Percentiles rank a stretch among this genome's conserved stretches.
These are phyloP conservation scores for Solanum aculeatissimum DNA, from an alignment of 305 asterid species.

Conservation along the genomic window DNA sequence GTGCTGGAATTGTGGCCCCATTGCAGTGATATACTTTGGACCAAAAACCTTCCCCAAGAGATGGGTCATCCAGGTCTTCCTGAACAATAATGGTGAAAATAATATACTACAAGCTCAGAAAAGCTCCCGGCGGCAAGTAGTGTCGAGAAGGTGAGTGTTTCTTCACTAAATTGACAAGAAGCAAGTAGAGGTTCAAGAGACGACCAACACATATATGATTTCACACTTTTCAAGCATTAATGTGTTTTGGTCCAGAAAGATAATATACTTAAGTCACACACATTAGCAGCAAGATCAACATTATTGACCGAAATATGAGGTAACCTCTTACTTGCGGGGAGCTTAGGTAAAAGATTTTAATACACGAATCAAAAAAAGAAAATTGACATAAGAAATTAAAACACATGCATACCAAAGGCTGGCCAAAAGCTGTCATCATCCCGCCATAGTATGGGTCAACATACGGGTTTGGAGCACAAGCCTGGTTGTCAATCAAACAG, in stretches of 20 bases:
- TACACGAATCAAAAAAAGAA: background rate
- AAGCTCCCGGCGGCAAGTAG: background rate
- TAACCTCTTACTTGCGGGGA: background rate
- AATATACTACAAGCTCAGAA: background rate
- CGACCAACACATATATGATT: background rate
- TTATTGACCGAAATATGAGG: background rate
- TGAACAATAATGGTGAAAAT: background rate
- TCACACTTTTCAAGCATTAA: background rate
- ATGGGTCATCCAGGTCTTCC: background rate
- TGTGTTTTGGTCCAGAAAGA: background rate
- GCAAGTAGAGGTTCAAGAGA: background rate
- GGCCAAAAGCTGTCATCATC: constrained; percentile 65
- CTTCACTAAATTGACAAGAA: background rate
- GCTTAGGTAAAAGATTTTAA: background rate
- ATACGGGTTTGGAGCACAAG: constrained; percentile 42
- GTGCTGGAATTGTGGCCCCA: background rate
- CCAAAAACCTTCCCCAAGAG: background rate
- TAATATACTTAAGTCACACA: background rate
- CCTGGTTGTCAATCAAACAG: constrained; percentile 22
- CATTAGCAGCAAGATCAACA: background rate
- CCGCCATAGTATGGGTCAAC: constrained; percentile 52
- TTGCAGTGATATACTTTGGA: background rate
- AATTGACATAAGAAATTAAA: background rate
- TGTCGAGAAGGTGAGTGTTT: background rate
- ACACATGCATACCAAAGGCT: constrained; percentile 45